Evolutionary conservation across 768 basidiomycete genomes (phyloP), one percentile per base, ranked within the genome.

Genomic region (Phanerodontia chrysosporium): DNA sequence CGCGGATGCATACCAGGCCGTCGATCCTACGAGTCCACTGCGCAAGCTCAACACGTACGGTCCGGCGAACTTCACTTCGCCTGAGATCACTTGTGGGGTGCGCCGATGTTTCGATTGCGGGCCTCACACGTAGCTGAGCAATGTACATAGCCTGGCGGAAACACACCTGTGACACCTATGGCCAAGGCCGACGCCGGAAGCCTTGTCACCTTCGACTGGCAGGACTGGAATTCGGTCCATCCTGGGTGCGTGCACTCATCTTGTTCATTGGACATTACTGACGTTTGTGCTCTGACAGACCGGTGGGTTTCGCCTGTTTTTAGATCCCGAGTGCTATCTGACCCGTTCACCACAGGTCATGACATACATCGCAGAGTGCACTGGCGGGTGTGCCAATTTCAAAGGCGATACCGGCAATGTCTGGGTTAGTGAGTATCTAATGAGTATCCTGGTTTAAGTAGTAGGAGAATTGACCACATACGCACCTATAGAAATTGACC

Each of bases 1-100:
- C 24, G 59, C 62, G 16, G 62, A 63, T 44, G 62, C 62, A 9
- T 63, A 63, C 48, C 32, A 45, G 18, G 51, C 55, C 21, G 59
- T 59, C 9, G 58, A 63, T 36, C 49, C 62, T 12, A 54, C 60
- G 24, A 60, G 59, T 48, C 62, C 62, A 24, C 46, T 63, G 24
- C 62, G 62, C 49, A 60, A 63, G 46, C 52, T 63, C 16, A 58
- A 63, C 44, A 63, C 59, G 8, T 63, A 63, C 35, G 62, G 62
- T 28, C 62, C 62, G 54, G 60, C 62, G 22, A 55, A 63, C 55
- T 63, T 63, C 39, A 63, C 62, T 7, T 46, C 51, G n/a, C 55
- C 62, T 2, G 60, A 63, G 42, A 57, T 63, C 58, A 63, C 62
- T 29, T 63, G 62, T 28, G 62, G 62, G 18, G 62, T 63, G 42